A percentile compares a stretch with the other conserved stretches of the same genome.
phyloP scores from a whole-genome alignment of 805 yeast species.

The Dipodascus geniculatus region DNA sequence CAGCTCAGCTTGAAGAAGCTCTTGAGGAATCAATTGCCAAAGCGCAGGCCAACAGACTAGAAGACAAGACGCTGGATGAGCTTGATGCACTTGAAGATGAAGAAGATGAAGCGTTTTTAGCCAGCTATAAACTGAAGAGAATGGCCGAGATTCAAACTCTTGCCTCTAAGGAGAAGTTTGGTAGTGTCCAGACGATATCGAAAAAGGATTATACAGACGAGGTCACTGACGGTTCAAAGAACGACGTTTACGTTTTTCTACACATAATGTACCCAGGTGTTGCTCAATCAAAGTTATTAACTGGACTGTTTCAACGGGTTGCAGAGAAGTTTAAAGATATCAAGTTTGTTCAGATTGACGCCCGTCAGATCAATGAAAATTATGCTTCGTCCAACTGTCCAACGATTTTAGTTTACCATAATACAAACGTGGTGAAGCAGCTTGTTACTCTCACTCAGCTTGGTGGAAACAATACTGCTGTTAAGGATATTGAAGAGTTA shows the following conservation, averaged over 20 bases:
- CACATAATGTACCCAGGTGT: conserved; percentile 56
- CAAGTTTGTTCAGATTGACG: conserved; percentile 89
- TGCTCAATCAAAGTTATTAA: conserved; percentile 62
- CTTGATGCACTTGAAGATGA: conserved; percentile 83
- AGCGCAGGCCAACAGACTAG: conserved; percentile 77
- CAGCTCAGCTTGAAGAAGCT: conserved; percentile 78
- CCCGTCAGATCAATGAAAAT: conserved; percentile 78
- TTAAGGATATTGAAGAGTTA: conserved; percentile 61
- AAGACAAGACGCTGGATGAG: conserved; percentile 65
- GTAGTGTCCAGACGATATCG: conserved; percentile 63
- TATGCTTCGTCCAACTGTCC: conserved; percentile 90
- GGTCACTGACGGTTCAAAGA: conserved; percentile 69
- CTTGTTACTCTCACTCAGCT: conserved; percentile 65
- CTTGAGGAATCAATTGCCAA: conserved; percentile 66
- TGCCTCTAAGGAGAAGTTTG: conserved; percentile 48
- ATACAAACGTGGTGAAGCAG: conserved; percentile 71
- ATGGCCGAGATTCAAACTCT: conserved; percentile 59
- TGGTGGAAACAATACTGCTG: conserved; percentile 70
- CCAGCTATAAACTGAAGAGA: conserved; percentile 64
- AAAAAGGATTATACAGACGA: conserved; percentile 83
- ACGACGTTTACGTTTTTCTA: conserved; percentile 49
- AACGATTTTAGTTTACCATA: conserved; percentile 70
- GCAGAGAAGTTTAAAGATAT: conserved; percentile 68
- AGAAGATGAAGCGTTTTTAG: conserved; percentile 65
- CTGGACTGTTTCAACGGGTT: conserved; percentile 40